A percentile compares a stretch with the other conserved stretches of the same genome.
These are phyloP conservation scores for Phytopythium vexans DNA, from an alignment of 352 stramenopile species.

Conservation along the genomic window DNA sequence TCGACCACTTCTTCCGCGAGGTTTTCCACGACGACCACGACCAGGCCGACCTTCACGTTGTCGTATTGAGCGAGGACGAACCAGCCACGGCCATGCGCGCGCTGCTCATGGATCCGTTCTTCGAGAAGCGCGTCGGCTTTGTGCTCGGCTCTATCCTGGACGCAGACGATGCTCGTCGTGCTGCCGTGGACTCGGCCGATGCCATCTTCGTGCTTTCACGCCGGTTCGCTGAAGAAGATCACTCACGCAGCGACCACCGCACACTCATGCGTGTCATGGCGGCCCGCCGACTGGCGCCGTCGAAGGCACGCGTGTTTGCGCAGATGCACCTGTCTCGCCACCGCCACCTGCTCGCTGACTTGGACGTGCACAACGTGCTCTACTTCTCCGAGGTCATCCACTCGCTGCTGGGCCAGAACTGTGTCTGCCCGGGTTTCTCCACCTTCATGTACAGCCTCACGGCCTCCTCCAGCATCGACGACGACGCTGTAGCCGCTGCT, in stretches of 20 bases:
- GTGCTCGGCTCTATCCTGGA: conserved; percentile 80
- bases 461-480: conserved; percentile 68
- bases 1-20: conserved; percentile 84
- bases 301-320: conserved; percentile 40
- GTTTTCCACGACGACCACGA: conserved; percentile 88
- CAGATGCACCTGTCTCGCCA: conserved; percentile 81
- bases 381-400: conserved; percentile 81
- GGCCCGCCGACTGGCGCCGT: conserved; percentile 39
- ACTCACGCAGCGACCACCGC: conserved; percentile 68
- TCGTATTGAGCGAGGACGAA: conserved; percentile 75
- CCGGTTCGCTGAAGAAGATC: conserved; percentile 62
- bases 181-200: conserved; percentile 54
- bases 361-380: conserved; percentile 70
- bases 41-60: conserved; percentile 72
- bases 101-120: conserved; percentile 81
- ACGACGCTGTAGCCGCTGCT: conserved; percentile 31
- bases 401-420: conserved; percentile 83
- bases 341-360: conserved; percentile 66
- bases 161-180: conserved; percentile 71
- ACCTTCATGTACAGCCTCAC: conserved; percentile 88
- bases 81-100: conserved; percentile 71
- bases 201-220: conserved; percentile 80
- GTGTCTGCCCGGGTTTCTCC: conserved; percentile 80
- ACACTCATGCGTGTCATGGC: conserved; percentile 81
- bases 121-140: conserved; percentile 80